phyloP scores from a whole-genome alignment of 2,329 filamentous ascomycete genomes.

The Pseudogymnoascus sp. region DNA sequence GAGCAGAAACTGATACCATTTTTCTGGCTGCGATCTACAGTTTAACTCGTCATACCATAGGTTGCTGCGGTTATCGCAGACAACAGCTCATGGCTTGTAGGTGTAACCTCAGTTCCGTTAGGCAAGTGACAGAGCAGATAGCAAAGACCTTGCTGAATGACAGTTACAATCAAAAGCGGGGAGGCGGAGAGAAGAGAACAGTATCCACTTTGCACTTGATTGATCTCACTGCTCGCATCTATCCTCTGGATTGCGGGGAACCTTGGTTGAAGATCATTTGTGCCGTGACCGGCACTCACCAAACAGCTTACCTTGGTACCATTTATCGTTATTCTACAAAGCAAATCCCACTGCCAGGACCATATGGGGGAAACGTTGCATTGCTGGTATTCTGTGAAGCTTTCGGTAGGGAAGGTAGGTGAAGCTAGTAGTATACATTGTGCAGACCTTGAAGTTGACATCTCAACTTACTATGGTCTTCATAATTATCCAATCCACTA shows the following conservation, averaged over 20 bases:
- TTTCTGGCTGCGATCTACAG: neutral
- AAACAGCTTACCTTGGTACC: neutral
- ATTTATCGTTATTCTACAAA: neutral
- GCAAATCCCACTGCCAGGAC: neutral
- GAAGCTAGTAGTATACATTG: neutral
- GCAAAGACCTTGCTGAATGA: neutral
- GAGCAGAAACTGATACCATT: neutral
- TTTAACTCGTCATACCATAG: neutral
- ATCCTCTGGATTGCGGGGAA: neutral
- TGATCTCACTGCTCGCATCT: neutral
- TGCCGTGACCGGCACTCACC: neutral
- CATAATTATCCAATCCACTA: neutral
- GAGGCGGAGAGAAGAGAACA: neutral
- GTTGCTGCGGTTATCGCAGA: neutral
- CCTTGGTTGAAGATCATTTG: neutral
- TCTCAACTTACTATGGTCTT: neutral
- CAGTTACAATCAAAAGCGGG: neutral
- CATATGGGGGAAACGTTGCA: neutral
- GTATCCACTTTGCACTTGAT: neutral
- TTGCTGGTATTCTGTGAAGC: neutral
- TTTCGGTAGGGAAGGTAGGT: neutral
- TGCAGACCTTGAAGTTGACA: neutral
- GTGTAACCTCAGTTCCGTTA: neutral
- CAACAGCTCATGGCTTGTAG: neutral
- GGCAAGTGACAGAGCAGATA: neutral